Conservation (phyloP, 208 protist genomes). For the Crithidia sp. region DNA sequence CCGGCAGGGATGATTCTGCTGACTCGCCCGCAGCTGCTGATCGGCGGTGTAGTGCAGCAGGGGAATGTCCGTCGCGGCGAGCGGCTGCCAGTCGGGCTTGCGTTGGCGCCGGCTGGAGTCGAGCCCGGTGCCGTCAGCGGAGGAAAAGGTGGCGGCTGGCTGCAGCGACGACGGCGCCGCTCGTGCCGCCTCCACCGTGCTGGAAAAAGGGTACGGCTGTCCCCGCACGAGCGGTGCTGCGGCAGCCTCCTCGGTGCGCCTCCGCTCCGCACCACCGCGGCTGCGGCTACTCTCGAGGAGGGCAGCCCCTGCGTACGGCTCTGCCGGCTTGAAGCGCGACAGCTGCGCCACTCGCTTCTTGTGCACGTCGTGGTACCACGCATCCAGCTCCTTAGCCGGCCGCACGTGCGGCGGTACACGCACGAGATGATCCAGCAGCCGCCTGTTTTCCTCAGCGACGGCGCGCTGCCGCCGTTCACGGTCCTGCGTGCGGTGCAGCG, state of each 20-base stretch:
- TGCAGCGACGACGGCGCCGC: conserved; percentile 36
- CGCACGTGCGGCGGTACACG: conserved; percentile 30
- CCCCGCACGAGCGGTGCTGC: conserved; percentile 37
- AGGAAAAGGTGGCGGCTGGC: conserved; percentile 32
- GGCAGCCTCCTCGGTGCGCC: too few relatives aligned
- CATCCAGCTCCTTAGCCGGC: conserved; percentile 40
- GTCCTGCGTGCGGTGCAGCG: conserved; percentile 28
- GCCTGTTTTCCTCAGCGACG: conserved; percentile 36
- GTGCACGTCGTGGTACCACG: conserved; percentile 60
- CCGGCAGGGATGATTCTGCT: too few relatives aligned
- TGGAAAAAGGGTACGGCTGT: conserved; percentile 37
- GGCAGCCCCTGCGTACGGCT: conserved; percentile 53
- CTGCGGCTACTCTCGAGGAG: conserved; percentile 34
- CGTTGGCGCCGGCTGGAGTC: not conserved
- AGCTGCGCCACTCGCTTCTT: conserved; percentile 42
- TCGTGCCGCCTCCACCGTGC: conserved; percentile 31
- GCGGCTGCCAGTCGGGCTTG: conserved; percentile 58
- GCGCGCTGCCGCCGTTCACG: conserved; percentile 22
- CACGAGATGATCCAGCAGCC: conserved; percentile 46
- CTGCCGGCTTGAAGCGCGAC: conserved; percentile 51
- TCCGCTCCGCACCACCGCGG: too few relatives aligned
- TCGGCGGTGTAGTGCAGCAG: conserved; percentile 64
- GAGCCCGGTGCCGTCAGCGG: conserved; percentile 21
- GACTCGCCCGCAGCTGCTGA: conserved; percentile 35
- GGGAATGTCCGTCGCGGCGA: conserved; percentile 57